A percentile compares a stretch with the other conserved stretches of the same genome.
Evolutionary conservation across 1,284 basidiomycete genomes (phyloP).

Genomic region (Thecaphora frezii): DNA sequence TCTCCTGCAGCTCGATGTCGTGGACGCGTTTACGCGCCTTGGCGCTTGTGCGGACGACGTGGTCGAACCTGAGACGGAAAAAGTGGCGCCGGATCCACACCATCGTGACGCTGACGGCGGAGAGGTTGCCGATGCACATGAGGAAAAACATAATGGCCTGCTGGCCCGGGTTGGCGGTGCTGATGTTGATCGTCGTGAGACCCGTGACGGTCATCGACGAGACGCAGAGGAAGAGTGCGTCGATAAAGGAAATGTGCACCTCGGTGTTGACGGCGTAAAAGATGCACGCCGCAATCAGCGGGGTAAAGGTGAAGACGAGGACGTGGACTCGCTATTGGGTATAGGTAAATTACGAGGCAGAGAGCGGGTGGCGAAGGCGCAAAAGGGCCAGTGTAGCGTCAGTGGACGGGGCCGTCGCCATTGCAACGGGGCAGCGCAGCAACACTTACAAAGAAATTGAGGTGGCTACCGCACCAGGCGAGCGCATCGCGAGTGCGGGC

Average conservation of each 20-base stretch:
- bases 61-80: constrained; percentile 49
- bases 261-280: constrained; percentile 62
- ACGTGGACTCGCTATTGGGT: constrained; percentile 62
- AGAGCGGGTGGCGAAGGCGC: neutral
- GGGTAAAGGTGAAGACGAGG: constrained; percentile 71
- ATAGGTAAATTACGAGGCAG: no score
- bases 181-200: constrained; percentile 73
- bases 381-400: neutral
- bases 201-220: constrained; percentile 79
- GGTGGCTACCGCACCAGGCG: constrained; percentile 27
- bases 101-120: constrained; percentile 55
- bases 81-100: constrained; percentile 54
- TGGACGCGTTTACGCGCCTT: constrained; percentile 46
- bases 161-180: constrained; percentile 72
- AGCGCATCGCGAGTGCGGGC: neutral
- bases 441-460: constrained; percentile 39
- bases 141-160: constrained; percentile 67
- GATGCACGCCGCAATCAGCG: constrained; percentile 72
- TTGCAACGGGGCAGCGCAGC: no score
- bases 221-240: constrained; percentile 73
- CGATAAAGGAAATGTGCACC: constrained; percentile 66
- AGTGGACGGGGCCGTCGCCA: no score
- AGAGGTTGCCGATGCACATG: constrained; percentile 57
- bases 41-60: constrained; percentile 37
- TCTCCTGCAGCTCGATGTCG: constrained; percentile 56